Evolutionary conservation across 495 filamentous ascomycete genomes (phyloP), one percentile per base, ranked within the genome.

Genomic region (Penicillium subrubescens): DNA sequence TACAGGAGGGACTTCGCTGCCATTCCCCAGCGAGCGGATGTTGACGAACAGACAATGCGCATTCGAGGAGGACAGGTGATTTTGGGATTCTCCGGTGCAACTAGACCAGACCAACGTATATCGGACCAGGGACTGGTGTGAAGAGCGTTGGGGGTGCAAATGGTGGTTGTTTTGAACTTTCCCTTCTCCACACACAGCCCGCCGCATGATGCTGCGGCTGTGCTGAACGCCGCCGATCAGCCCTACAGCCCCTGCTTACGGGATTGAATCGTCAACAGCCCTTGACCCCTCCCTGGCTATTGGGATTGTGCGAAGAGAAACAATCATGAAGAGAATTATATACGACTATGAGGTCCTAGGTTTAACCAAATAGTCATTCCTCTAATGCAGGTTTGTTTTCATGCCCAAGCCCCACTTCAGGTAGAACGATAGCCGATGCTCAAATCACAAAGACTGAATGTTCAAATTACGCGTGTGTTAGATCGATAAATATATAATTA

Each of bases 111-210:
- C 17, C 23, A 44, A 41, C 48, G 25, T 27, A 37, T 1, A 5
- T 27, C 10, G 61, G 60, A 41, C 34, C 23, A 35, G 39, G 41
- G 34, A 34, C 48, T 17, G 25, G 51, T 23, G 58, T 53, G 62
- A 29, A 58, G 48, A 56, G 31, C 34, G 68, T 59, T 27, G 59
- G 55, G 62, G 62, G 53, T 59, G 46, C 27, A 62, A 66, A 60
- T 67, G 58, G 65, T 67, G 70, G 71, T 66, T 77, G 74, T 80
- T 80, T 76, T 76, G 75, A 78, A 76, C 68, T 77, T 76, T 77
- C 69, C n/a, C 69, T 74, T 74, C 76, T 78, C 76, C 76, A 80
- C 77, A 71, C 76, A 80, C 77, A 71, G 70, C 71, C 71, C 69
- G 70, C 69, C 66, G 71, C 71, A 79, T 78, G 71, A 76, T 76